These are phyloP conservation scores for Kalaharituber pfeilii DNA, from an alignment of 2,329 filamentous ascomycete species.

Conservation along the genomic window DNA sequence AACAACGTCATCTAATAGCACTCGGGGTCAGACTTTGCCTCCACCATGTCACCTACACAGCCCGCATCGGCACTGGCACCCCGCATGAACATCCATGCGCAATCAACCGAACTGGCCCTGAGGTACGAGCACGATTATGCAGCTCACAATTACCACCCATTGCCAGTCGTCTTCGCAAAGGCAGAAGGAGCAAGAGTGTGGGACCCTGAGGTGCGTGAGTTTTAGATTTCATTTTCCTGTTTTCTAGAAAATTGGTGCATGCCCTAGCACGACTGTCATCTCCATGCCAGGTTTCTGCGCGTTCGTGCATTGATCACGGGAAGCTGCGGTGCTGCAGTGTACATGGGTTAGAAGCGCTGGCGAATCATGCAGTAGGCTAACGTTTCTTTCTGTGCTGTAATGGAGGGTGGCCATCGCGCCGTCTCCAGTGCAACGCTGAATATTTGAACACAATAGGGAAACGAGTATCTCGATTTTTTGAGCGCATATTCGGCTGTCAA, in stretches of 20 bases:
- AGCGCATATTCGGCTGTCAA: conserved; percentile 97
- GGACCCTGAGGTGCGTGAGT: conserved; percentile 54
- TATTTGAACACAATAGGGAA: conserved; percentile 33
- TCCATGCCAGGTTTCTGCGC: too few relatives aligned
- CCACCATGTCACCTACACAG: background rate
- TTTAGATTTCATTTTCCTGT: background rate
- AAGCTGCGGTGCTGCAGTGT: too few relatives aligned
- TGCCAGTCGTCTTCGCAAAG: conserved; percentile 80
- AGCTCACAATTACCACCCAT: conserved; percentile 96
- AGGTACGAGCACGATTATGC: conserved; percentile 65
- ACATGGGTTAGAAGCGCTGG: too few relatives aligned
- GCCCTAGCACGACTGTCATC: too few relatives aligned
- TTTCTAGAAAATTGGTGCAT: background rate
- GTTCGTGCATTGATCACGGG: background rate
- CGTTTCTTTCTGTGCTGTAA: background rate
- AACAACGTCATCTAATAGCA: background rate
- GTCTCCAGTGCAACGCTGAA: background rate
- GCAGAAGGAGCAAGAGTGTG: conserved; percentile 78
- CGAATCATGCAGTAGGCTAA: background rate
- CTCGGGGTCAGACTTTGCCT: too few relatives aligned
- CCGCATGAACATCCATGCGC: conserved; percentile 40
- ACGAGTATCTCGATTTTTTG: conserved; percentile 91
- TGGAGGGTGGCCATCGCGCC: background rate
- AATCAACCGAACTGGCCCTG: conserved; percentile 66
- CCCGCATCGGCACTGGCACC: background rate